phyloP scores from a whole-genome alignment of 2,329 filamentous ascomycete species.

The Leptodontidium sp. region DNA sequence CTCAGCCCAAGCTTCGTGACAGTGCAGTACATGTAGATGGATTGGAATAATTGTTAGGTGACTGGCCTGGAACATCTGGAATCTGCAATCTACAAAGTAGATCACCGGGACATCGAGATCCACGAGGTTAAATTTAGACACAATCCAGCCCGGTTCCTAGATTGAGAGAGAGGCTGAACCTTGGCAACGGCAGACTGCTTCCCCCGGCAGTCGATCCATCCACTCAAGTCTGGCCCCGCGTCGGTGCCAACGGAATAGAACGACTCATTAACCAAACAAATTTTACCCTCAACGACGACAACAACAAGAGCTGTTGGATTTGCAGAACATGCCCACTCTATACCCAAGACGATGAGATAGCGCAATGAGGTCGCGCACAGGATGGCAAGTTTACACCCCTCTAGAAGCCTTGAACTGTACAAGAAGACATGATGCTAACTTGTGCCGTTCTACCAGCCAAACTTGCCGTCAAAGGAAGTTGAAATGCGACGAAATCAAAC shows the following conservation, averaged over 20 bases:
- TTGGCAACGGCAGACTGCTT: neutral
- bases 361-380: conserved; percentile 49
- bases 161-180: neutral
- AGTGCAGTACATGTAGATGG: no score
- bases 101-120: no score
- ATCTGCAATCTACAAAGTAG: no score
- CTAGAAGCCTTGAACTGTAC: neutral
- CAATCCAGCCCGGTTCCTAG: neutral
- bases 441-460: conserved; percentile 47
- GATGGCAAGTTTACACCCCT: conserved; percentile 43
- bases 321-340: conserved; percentile 29
- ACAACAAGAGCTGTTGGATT: neutral
- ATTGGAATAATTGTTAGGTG: no score
- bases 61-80: no score
- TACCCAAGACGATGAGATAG: conserved; percentile 36
- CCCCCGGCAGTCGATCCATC: neutral
- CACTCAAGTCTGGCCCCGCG: conserved; percentile 8
- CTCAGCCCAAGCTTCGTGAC: no score
- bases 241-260: neutral
- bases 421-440: conserved; percentile 26
- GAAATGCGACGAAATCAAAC: conserved; percentile 71
- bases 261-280: conserved; percentile 5
- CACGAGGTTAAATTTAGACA: neutral
- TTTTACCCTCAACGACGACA: neutral
- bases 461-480: conserved; percentile 69